A percentile compares a stretch with the other conserved stretches of the same genome.
Conservation (phyloP, 441 rosid species). For the Rhodomyrtus psidioides region DNA sequence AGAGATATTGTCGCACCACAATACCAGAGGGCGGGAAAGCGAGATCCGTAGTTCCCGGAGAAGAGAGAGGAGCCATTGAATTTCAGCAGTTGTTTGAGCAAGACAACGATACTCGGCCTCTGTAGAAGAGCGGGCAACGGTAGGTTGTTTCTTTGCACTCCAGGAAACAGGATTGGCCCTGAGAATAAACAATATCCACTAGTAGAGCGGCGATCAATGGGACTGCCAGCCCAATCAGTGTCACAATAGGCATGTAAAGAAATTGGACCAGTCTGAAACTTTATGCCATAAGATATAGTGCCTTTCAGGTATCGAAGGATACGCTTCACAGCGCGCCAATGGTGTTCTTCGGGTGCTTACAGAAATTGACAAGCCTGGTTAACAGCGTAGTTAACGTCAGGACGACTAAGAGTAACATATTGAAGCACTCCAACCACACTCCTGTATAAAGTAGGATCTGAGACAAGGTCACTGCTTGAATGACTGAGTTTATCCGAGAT, state of each 20-base stretch:
- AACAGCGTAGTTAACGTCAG: too few relatives aligned
- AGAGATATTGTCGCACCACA: not conserved
- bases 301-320: not conserved
- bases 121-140: not conserved
- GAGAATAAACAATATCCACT: not conserved
- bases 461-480: too few relatives aligned
- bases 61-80: not conserved
- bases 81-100: not conserved
- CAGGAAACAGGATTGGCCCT: not conserved
- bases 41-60: not conserved
- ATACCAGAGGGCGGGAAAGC: not conserved
- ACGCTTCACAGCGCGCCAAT: not conserved
- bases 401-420: too few relatives aligned
- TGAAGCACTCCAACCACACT: too few relatives aligned
- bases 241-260: not conserved
- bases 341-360: not conserved
- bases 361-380: too few relatives aligned
- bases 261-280: not conserved
- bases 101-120: not conserved
- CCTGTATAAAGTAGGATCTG: too few relatives aligned
- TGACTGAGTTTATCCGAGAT: too few relatives aligned
- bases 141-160: not conserved
- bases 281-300: not conserved
- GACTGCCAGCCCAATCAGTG: not conserved
- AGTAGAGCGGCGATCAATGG: not conserved